Base-by-base conservation (phyloP, 73 alveolate genomes). In the Paramecium sonneborni region DNA sequence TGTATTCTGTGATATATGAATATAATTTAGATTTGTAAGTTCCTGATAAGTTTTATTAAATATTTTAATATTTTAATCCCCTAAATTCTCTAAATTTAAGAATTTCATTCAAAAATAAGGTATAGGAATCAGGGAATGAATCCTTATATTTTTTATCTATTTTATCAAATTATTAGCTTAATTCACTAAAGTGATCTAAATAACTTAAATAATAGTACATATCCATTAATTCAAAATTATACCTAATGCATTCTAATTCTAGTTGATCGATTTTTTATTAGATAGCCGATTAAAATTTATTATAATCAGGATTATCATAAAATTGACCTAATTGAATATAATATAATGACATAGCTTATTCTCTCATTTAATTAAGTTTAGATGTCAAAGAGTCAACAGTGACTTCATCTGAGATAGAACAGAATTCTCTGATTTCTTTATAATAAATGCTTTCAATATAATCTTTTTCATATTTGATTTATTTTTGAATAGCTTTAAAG, bases 201-300 rank as follows among this genome's bases (percentile, higher is more conserved):
- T 62, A 62, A 62, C 7, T 62, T 52, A 18, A 62, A 12, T 32
- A 62, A 62, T 3, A 32, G 24, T 62, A 62, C 84, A 62, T 62
- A 30, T 62, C 84, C 84, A 62, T 62, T 21, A 62, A 62, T 62
- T 62, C 84, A 30, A 62, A 62, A 62, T 62, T 62, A 12, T 62
- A 62, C 6, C 44, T 62, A 12, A 62, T 62, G 20, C 84, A 62
- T 10, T 62, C 52, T 26, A 30, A 1, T 9, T 62, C 84, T 5
- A 62, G 5, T 26, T 21, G 12, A 30, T 26, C 39, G 24, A 62
- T 62, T 8, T 62, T 62, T 21, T 62, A 10, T 32, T 62, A 10
- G 9, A 62, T 62, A 12, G 12, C 5, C 24, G 14, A 15, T 62
- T 14, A 30, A 26, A 21, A 62, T 26, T 62, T 62, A 14, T 62